phyloP scores from a whole-genome alignment of 2,329 filamentous ascomycete species.

The Fusarium hostae region DNA sequence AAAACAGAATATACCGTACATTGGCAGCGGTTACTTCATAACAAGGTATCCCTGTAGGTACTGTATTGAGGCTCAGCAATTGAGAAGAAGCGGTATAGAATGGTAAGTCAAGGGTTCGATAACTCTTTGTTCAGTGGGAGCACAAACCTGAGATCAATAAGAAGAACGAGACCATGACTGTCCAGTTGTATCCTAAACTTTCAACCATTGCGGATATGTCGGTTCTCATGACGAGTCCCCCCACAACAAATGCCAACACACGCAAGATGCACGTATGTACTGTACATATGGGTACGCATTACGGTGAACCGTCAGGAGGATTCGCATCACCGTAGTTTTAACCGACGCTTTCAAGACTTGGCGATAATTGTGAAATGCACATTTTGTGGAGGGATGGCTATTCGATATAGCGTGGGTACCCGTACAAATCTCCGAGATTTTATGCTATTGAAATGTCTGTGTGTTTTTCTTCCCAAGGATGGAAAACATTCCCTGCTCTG shows the following conservation, averaged over 20 bases:
- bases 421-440: constrained; percentile 29
- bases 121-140: neutral
- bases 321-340: neutral
- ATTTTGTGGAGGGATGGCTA: neutral
- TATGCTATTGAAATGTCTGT: constrained; percentile 13
- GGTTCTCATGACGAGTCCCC: constrained; percentile 20
- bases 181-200: neutral
- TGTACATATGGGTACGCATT: neutral
- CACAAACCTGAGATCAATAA: neutral
- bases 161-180: constrained; percentile 10
- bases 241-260: constrained; percentile 12
- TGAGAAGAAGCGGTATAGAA: constrained; percentile 1
- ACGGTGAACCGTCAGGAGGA: constrained; percentile 21
- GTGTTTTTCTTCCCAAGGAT: neutral
- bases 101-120: neutral
- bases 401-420: neutral
- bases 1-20: neutral
- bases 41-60: constrained; percentile 22
- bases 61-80: neutral
- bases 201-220: neutral
- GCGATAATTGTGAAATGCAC: constrained; percentile 4
- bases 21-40: neutral
- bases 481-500: constrained; percentile 26
- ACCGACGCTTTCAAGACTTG: neutral
- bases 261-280: constrained; percentile 8